phyloP scores from a whole-genome alignment of 805 yeast genomes.

The Sugiyamaella valdiviana region DNA sequence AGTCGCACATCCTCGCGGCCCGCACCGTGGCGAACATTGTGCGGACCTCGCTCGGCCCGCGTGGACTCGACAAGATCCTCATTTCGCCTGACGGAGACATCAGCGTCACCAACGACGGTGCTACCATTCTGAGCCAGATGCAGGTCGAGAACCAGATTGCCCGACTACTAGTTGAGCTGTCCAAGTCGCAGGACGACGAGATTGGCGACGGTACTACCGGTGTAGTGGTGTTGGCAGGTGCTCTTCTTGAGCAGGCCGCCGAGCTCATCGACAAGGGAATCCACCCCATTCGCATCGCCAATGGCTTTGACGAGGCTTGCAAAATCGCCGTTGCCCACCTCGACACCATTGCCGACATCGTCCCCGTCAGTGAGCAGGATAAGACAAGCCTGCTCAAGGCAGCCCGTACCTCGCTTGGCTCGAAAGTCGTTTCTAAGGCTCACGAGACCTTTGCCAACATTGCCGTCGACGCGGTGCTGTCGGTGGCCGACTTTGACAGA shows the following conservation, averaged over 20 bases:
- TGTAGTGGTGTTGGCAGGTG: constrained; percentile 94
- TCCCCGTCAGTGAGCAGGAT: constrained; percentile 45
- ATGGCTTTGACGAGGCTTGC: constrained; percentile 96
- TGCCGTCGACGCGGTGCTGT: constrained; percentile 93
- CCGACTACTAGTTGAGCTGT: constrained; percentile 85
- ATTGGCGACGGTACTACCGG: constrained; percentile 99
- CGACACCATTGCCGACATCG: constrained; percentile 67
- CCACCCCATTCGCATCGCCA: constrained; percentile 94
- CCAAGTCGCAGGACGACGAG: constrained; percentile 95
- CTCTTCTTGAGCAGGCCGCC: constrained; percentile 86
- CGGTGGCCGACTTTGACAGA: constrained; percentile 87
- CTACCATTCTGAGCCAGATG: constrained; percentile 93
- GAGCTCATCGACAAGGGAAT: constrained; percentile 95
- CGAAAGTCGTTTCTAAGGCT: constrained; percentile 89
- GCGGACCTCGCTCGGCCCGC: constrained; percentile 90
- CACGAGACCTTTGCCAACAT: constrained; percentile 92
- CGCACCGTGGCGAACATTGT: constrained; percentile 89
- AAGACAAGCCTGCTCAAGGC: constrained; percentile 64
- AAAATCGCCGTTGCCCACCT: constrained; percentile 76
- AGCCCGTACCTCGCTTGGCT: constrained; percentile 90
- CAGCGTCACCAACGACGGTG: constrained; percentile 97
- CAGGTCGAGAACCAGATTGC: constrained; percentile 95
- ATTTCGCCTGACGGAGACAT: constrained; percentile 96
- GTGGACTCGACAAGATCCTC: constrained; percentile 95
- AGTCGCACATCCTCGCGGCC: constrained; percentile 86